Evolutionary conservation across 2,329 filamentous ascomycete genomes (phyloP).

Genomic region (Knoxdaviesia capensis): DNA sequence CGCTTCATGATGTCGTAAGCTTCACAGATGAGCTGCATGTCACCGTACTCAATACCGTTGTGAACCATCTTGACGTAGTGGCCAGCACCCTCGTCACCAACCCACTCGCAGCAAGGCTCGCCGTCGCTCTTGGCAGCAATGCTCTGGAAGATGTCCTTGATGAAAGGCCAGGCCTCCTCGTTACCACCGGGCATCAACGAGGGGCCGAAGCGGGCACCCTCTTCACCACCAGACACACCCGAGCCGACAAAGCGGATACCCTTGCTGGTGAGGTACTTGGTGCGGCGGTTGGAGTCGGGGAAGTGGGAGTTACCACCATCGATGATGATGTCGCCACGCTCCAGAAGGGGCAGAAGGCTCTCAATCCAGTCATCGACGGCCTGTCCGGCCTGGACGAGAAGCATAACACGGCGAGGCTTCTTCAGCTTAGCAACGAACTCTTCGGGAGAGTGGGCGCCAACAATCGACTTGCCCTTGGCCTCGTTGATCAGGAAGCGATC

Average conservation of each 20-base stretch:
- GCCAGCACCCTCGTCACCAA: slow-evolving; percentile 96
- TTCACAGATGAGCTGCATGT: slow-evolving; percentile 99
- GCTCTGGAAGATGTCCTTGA: slow-evolving; percentile 98
- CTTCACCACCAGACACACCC: slow-evolving; percentile 97
- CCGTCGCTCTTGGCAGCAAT: slow-evolving; percentile 94
- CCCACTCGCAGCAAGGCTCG: slow-evolving; percentile 98
- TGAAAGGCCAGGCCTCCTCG: slow-evolving; percentile 91
- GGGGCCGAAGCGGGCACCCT: slow-evolving; percentile 93
- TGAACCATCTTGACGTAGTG: slow-evolving; percentile 99
- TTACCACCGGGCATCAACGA: slow-evolving; percentile 98
- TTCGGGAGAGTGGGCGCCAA: slow-evolving; percentile 81
- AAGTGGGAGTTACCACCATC: slow-evolving; percentile 99
- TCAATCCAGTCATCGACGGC: slow-evolving; percentile 98
- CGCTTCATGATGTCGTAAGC: slow-evolving; percentile 99
- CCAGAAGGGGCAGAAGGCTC: slow-evolving; percentile 66
- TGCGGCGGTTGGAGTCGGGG: slow-evolving; percentile 96
- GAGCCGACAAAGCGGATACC: slow-evolving; percentile 89
- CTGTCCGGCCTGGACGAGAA: slow-evolving; percentile 96
- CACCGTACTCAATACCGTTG: slow-evolving; percentile 99
- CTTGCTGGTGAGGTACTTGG: slow-evolving; percentile 70
- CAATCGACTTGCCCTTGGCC: slow-evolving; percentile 86
- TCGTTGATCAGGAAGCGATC: slow-evolving; percentile 83
- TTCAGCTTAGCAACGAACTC: slow-evolving; percentile 96
- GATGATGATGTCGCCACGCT: slow-evolving; percentile 92
- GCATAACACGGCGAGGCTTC: slow-evolving; percentile 91